A percentile compares a stretch with the other conserved stretches of the same genome.
phyloP scores from a whole-genome alignment of 2,329 filamentous ascomycete species.

The Penicillium digitatum region DNA sequence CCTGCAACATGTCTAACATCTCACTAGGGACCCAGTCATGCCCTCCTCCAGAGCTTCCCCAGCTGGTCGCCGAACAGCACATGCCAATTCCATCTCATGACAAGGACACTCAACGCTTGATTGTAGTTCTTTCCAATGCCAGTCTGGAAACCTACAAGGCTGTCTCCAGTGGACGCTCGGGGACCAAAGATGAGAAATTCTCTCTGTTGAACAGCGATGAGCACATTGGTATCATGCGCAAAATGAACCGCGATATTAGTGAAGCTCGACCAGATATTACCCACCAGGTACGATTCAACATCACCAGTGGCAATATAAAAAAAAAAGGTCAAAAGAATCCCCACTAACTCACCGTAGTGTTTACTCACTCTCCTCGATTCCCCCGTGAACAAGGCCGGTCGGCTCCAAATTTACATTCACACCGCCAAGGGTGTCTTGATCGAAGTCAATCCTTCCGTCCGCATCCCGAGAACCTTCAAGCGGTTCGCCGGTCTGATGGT shows the following conservation, averaged over 20 bases:
- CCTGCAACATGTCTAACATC: conserved; percentile 29
- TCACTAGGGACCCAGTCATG: conserved; percentile 82
- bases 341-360: conserved; percentile 58
- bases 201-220: conserved; percentile 97
- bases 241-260: conserved; percentile 98
- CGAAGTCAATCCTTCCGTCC: conserved; percentile 95
- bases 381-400: conserved; percentile 96
- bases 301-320: conserved; percentile 1
- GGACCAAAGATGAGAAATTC: conserved; percentile 83
- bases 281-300: conserved; percentile 70
- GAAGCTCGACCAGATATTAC: conserved; percentile 97
- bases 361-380: conserved; percentile 95
- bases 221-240: conserved; percentile 98
- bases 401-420: conserved; percentile 97
- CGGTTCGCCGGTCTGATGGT: conserved; percentile 98
- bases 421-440: conserved; percentile 96
- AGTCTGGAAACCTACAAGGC: conserved; percentile 97
- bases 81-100: conserved; percentile 77
- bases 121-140: conserved; percentile 94
- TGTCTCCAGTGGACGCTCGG: conserved; percentile 63
- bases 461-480: conserved; percentile 97
- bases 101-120: conserved; percentile 85
- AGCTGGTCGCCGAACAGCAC: conserved; percentile 90
- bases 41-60: conserved; percentile 82
- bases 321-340: neutral